Base-by-base conservation (phyloP, 2,329 filamentous ascomycete species). In the Trichoderma harzianum region DNA sequence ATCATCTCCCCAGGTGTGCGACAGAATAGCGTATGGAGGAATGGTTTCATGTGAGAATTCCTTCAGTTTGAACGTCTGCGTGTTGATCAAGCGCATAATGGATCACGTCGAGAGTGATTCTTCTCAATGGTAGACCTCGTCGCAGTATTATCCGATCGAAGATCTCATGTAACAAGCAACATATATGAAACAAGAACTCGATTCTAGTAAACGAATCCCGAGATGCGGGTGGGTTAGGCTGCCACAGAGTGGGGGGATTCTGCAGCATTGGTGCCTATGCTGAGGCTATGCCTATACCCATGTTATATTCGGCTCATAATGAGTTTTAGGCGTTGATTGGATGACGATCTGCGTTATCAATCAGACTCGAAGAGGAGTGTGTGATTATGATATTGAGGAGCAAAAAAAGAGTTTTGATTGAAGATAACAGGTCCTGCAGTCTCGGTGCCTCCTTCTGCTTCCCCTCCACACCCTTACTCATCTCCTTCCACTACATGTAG, bases 1-100 rank as follows among this genome's bases (percentile, higher is more conserved):
- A 11, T 70, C 71, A 6, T 26, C 3, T 24, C 74, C 75, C 79
- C 79, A 80, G 1, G 78, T 80, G 36, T 80, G 79, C 0, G 79
- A 80, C 3, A 80, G 74, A 24, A 80, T 80, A 28, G 77, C 78
- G 24, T 80, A 80, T 0, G 72, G 66, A 0, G 78, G 78, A 6
- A 24, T 32, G 7, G 69, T 28, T 18, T 57, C 51, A 10, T 75
- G 73, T 5, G 55, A n/a, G 14, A 78, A 75, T 5, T 73, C 72
- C 34, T 76, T 69, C 5, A 79, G 69, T 12, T 66, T 51, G 18
- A 75, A 12, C 0, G 76, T 75, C 4, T 67, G 61, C 2, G 73
- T 72, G 32, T 78, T 75, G 55, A 79, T 66, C 7, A 78, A 66
- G 24, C 77, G 73, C 77, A 78, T 78, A 5, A 1, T 34, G 65